Conservation (phyloP, 208 protist genomes). For the Acanthamoeba sp. region DNA sequence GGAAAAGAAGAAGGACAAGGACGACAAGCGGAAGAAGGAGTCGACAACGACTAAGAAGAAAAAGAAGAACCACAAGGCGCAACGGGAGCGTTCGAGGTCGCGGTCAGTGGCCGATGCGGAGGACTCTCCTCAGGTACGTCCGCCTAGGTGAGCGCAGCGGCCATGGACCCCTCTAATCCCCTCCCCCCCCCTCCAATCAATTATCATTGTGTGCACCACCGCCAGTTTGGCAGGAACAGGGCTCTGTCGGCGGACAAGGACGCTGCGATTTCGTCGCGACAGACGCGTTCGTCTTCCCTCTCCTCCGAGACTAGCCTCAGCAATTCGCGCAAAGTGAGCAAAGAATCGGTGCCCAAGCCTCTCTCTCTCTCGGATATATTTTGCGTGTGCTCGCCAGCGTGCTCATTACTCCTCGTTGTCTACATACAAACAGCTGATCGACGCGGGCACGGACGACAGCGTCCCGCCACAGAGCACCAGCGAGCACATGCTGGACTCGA, state of each 20-base stretch:
- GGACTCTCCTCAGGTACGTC: background rate
- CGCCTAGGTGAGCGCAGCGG: too few species aligned
- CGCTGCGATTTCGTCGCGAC: background rate
- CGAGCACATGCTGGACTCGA: background rate
- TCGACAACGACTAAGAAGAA: background rate
- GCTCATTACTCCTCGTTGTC: too few species aligned
- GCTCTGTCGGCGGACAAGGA: background rate
- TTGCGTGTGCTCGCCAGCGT: background rate
- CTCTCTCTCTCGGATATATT: background rate
- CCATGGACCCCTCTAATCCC: too few species aligned
- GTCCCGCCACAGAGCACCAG: constrained; percentile 2
- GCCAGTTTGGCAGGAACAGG: background rate
- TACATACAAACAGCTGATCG: background rate
- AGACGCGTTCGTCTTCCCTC: constrained; percentile 12
- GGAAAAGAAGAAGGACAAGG: constrained; percentile 26
- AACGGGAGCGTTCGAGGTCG: background rate
- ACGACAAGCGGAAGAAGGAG: background rate
- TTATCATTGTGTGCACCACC: too few species aligned
- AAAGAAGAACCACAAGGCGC: background rate
- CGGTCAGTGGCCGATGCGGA: constrained; percentile 8
- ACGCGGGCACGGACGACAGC: constrained; percentile 9
- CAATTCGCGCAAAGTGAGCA: background rate
- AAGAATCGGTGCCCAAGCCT: background rate
- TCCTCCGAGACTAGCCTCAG: background rate
- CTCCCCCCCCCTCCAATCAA: too few species aligned